Evolutionary conservation across 371 early-diverging fungal species (phyloP).

Genomic region (Funneliformis caledonium): DNA sequence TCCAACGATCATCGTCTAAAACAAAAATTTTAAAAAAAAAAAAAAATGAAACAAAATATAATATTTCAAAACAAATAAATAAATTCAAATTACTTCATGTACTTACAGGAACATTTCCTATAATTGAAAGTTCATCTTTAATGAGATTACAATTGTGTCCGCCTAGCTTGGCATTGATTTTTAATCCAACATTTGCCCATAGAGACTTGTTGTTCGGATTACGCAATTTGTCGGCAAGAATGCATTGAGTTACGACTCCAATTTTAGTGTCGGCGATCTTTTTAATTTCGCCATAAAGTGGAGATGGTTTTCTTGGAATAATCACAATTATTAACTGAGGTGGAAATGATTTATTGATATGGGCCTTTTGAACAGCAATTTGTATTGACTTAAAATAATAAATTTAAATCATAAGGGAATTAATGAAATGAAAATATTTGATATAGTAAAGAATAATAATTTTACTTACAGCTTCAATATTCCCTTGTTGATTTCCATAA

Average conservation of each 20-base stretch:
- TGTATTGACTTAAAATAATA: constrained; percentile 56
- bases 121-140: constrained; percentile 62
- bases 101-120: constrained; percentile 57
- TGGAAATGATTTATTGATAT: constrained; percentile 49
- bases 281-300: constrained; percentile 77
- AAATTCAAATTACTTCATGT: not conserved
- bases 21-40: not conserved
- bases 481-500: constrained; percentile 4
- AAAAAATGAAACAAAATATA: not conserved
- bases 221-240: constrained; percentile 63
- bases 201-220: constrained; percentile 60
- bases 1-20: constrained; percentile 74
- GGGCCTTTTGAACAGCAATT: constrained; percentile 60
- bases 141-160: constrained; percentile 70
- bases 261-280: constrained; percentile 72
- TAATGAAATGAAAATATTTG: constrained; percentile 50
- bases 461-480: constrained; percentile 12
- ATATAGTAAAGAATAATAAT: constrained; percentile 57
- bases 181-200: constrained; percentile 76
- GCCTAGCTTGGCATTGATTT: constrained; percentile 90
- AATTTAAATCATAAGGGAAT: constrained; percentile 50
- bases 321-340: constrained; percentile 69
- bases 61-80: too few relatives aligned
- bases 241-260: constrained; percentile 82
- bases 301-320: constrained; percentile 64